phyloP scores from a whole-genome alignment of 495 filamentous ascomycete species.

The Aspergillus bridgeri region DNA sequence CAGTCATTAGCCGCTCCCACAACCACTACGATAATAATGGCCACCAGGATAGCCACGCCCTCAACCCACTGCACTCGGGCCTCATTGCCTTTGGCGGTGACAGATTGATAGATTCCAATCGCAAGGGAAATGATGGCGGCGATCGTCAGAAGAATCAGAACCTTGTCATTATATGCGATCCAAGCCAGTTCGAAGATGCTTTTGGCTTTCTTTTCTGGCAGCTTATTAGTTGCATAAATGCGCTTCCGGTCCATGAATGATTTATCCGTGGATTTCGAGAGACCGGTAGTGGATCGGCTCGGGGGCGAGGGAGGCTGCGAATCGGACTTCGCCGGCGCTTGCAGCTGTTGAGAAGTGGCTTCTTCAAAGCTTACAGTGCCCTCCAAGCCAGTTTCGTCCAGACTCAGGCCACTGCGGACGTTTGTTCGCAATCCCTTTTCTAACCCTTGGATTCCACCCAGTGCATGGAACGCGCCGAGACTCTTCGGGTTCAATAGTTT shows the following conservation, averaged over 20 bases:
- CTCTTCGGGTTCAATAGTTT: conserved; percentile 83
- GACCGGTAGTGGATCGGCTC: conserved; percentile 23
- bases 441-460: conserved; percentile 74
- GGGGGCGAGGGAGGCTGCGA: conserved; percentile 28
- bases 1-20: conserved; percentile 69
- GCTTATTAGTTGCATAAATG: conserved; percentile 64
- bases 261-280: conserved; percentile 27
- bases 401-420: conserved; percentile 61
- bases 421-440: conserved; percentile 75
- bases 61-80: conserved; percentile 73
- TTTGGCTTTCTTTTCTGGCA: conserved; percentile 71
- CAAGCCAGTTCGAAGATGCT: conserved; percentile 70
- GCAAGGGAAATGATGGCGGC: conserved; percentile 82
- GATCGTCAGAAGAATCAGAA: conserved; percentile 71
- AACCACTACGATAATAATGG: conserved; percentile 64
- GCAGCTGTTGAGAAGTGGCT: conserved; percentile 34
- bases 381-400: conserved; percentile 66
- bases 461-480: conserved; percentile 68
- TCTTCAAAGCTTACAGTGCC: conserved; percentile 71
- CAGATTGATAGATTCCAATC: conserved; percentile 68
- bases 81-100: conserved; percentile 44
- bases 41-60: conserved; percentile 68
- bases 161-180: conserved; percentile 82
- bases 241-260: conserved; percentile 61
- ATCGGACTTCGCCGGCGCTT: conserved; percentile 27